These are phyloP conservation scores for Suillus spraguei DNA, from an alignment of 768 basidiomycete genomes.

Conservation along the genomic window DNA sequence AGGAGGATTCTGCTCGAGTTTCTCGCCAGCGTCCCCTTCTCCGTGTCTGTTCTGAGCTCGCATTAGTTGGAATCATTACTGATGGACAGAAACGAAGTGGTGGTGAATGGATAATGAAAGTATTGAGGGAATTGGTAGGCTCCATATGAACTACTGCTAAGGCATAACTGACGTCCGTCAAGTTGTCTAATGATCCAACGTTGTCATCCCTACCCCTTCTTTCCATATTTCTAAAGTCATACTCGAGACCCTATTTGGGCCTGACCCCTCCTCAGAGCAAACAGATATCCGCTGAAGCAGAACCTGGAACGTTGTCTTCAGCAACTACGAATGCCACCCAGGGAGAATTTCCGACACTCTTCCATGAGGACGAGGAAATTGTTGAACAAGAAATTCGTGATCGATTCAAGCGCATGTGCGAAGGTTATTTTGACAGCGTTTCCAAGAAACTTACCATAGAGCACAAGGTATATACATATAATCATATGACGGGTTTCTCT, in stretches of 20 bases:
- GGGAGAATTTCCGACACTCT: slow-evolving; percentile 42
- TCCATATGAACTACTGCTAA: slow-evolving; percentile 8
- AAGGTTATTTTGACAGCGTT: slow-evolving; percentile 90
- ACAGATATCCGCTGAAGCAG: slow-evolving; percentile 57
- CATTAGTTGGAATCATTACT: slow-evolving; percentile 81
- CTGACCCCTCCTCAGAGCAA: slow-evolving; percentile 57
- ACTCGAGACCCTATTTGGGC: slow-evolving; percentile 87
- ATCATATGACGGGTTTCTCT: slow-evolving; percentile 21
- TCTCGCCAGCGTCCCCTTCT: slow-evolving; percentile 82
- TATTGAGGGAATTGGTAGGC: slow-evolving; percentile 81
- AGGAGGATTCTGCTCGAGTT: slow-evolving; percentile 83
- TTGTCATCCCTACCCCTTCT: slow-evolving; percentile 88
- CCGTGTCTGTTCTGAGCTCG: slow-evolving; percentile 88
- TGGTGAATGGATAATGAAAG: slow-evolving; percentile 90
- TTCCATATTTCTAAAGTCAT: slow-evolving; percentile 92
- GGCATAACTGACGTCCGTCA: slow-evolving; percentile 19
- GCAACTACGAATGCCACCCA: slow-evolving; percentile 34
- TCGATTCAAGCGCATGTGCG: slow-evolving; percentile 90
- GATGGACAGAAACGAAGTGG: slow-evolving; percentile 72
- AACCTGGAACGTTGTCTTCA: slow-evolving; percentile 57
- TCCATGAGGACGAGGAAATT: slow-evolving; percentile 67
- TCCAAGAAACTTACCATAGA: slow-evolving; percentile 91
- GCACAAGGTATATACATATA: slow-evolving; percentile 61
- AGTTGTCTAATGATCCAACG: slow-evolving; percentile 89
- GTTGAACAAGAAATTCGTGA: slow-evolving; percentile 86